Conservation (phyloP, 345 rosid genomes). For the Brassica juncea region DNA sequence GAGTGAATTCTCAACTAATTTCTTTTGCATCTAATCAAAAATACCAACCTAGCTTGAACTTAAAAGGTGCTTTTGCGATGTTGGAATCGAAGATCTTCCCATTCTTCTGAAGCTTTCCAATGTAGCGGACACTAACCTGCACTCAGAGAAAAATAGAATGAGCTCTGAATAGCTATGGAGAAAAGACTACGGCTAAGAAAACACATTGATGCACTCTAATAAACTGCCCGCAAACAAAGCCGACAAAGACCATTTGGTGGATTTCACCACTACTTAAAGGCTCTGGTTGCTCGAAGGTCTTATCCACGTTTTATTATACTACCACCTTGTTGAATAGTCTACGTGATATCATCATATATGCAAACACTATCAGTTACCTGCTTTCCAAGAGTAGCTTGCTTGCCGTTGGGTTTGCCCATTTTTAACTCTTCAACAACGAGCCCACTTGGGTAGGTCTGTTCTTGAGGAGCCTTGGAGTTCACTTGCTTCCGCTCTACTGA, state of each 20-base stretch:
- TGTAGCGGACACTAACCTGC: slow-evolving; percentile 82
- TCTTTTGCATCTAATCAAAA: background rate
- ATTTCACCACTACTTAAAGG: background rate
- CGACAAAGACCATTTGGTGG: background rate
- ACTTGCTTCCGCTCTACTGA: too few species aligned
- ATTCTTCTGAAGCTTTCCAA: slow-evolving; percentile 89
- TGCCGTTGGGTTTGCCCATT: slow-evolving; percentile 94
- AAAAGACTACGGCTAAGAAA: background rate
- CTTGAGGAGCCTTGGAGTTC: slow-evolving; percentile 36
- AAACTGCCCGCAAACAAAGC: background rate
- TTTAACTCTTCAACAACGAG: slow-evolving; percentile 76
- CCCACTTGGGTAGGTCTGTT: slow-evolving; percentile 72
- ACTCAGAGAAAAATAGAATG: slow-evolving; percentile 22
- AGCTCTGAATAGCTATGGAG: background rate
- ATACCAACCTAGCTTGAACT: slow-evolving; percentile 72
- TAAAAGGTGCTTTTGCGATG: slow-evolving; percentile 54
- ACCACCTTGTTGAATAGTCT: background rate
- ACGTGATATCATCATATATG: background rate
- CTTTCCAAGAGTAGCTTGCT: slow-evolving; percentile 80
- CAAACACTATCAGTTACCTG: slow-evolving; percentile 44
- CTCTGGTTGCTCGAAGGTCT: background rate
- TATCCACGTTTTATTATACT: slow-evolving; percentile 1
- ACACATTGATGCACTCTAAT: background rate
- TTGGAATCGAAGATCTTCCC: slow-evolving; percentile 89
- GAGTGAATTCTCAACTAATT: background rate